phyloP scores from a whole-genome alignment of 257 asterid genomes.

The Avicennia marina region DNA sequence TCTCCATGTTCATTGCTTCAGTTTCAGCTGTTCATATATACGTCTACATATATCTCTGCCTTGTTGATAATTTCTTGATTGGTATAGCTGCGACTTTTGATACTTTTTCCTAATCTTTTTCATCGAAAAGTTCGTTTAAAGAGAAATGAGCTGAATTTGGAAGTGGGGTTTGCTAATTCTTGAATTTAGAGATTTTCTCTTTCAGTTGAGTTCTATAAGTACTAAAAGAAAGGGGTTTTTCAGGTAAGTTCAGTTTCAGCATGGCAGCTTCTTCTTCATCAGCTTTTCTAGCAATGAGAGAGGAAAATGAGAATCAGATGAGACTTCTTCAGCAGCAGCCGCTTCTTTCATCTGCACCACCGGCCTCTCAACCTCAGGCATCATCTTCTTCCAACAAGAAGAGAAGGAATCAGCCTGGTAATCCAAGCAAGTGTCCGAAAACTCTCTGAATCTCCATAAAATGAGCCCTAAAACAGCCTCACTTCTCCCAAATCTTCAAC shows the following conservation, averaged over 20 bases:
- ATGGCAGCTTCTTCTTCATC: constrained; percentile 55
- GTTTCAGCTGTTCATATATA: background rate
- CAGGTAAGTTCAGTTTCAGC: too few relatives aligned
- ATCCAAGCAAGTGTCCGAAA: constrained; percentile 60
- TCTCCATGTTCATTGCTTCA: background rate
- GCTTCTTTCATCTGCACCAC: constrained; percentile 15
- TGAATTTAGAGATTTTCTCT: background rate
- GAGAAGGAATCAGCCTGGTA: constrained; percentile 70
- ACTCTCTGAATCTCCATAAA: too few relatives aligned
- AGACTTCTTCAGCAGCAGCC: constrained; percentile 29
- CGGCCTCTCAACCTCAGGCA: constrained; percentile 9
- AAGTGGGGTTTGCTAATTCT: background rate
- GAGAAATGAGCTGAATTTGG: background rate
- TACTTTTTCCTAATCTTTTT: background rate
- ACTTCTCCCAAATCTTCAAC: too few relatives aligned
- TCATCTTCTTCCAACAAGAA: constrained; percentile 26
- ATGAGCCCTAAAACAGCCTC: too few relatives aligned
- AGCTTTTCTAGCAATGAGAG: constrained; percentile 35
- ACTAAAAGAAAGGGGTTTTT: too few relatives aligned
- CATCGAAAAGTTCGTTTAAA: background rate
- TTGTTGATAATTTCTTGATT: background rate
- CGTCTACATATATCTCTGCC: background rate
- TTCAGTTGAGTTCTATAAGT: too few relatives aligned
- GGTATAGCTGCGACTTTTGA: background rate
- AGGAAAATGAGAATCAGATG: constrained; percentile 32